phyloP scores from a whole-genome alignment of 2,329 filamentous ascomycete species.

The Penicillium verrucosum region DNA sequence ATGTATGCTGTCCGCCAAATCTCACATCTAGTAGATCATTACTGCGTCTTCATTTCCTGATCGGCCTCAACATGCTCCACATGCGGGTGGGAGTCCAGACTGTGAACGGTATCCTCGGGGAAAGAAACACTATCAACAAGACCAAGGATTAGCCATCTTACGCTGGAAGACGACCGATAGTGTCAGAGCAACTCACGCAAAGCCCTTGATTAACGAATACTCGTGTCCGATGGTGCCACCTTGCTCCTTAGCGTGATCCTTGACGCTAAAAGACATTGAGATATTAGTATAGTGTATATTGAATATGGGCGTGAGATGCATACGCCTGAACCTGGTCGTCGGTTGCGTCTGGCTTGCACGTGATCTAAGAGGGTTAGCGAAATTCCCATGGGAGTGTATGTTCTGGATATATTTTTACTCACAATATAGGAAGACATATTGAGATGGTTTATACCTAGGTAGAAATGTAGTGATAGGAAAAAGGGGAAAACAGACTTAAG shows the following conservation, averaged over 20 bases:
- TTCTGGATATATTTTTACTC: not conserved
- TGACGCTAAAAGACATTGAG: not conserved
- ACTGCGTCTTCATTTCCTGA: not conserved
- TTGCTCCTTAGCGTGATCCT: constrained; percentile 3
- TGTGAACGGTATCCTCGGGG: not conserved
- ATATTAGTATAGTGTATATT: not conserved
- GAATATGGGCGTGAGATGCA: not conserved
- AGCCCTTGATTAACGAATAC: constrained; percentile 9
- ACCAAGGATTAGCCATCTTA: not conserved
- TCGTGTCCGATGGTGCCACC: constrained; percentile 4
- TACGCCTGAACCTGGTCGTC: constrained; percentile 1
- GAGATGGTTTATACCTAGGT: not conserved
- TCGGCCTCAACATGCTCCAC: constrained; percentile 2
- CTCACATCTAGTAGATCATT: not conserved
- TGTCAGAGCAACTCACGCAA: not conserved
- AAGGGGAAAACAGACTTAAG: not conserved
- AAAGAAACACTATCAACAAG: not conserved
- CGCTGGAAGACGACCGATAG: not conserved
- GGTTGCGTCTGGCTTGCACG: constrained; percentile 2
- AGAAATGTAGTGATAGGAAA: not conserved
- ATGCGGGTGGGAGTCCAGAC: constrained; percentile 1
- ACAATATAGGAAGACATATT: constrained; percentile 7
- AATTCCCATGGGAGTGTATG: not conserved
- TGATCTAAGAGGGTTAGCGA: constrained; percentile 2
- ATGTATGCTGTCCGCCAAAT: not conserved